phyloP scores from a whole-genome alignment of 2,329 filamentous ascomycete genomes.

The Verticillium klebahnii region DNA sequence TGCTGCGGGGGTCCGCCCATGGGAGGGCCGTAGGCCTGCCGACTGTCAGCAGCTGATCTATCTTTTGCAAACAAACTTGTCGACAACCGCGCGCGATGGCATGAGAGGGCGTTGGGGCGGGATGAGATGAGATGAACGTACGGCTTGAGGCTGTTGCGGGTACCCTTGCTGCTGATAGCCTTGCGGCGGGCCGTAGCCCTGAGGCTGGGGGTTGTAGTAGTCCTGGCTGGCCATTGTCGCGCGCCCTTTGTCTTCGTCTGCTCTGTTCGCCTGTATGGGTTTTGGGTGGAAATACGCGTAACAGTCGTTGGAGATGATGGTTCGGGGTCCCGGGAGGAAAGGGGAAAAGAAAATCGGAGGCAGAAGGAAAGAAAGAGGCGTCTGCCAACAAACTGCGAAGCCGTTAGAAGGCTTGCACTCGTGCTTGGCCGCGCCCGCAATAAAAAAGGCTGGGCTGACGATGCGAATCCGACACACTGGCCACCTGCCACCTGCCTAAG shows the following conservation, averaged over 20 bases:
- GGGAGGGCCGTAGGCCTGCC: slow-evolving; percentile 23
- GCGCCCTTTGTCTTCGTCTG: neutral
- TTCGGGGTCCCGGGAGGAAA: neutral
- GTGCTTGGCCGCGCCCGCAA: neutral
- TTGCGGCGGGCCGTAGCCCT: slow-evolving; percentile 1
- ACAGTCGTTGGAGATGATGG: neutral
- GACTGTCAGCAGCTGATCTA: slow-evolving; percentile 3
- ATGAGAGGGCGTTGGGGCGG: neutral
- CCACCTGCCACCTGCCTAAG: neutral
- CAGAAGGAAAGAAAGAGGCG: too few relatives aligned
- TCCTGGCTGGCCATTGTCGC: slow-evolving; percentile 34
- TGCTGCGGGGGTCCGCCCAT: slow-evolving; percentile 22
- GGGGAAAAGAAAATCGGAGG: too few relatives aligned
- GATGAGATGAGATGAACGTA: slow-evolving; percentile 19
- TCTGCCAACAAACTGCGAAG: neutral
- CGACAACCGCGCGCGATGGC: too few relatives aligned
- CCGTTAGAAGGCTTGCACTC: too few relatives aligned
- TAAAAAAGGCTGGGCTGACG: neutral
- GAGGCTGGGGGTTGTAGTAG: slow-evolving; percentile 28
- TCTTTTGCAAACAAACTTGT: too few relatives aligned
- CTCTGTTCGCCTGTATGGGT: neutral
- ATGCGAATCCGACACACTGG: neutral
- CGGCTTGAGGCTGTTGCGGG: slow-evolving; percentile 34
- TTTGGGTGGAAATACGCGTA: neutral
- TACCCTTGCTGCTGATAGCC: slow-evolving; percentile 15